Conservation (phyloP, 495 filamentous ascomycete species). For the Aspergillus funiculosus region DNA sequence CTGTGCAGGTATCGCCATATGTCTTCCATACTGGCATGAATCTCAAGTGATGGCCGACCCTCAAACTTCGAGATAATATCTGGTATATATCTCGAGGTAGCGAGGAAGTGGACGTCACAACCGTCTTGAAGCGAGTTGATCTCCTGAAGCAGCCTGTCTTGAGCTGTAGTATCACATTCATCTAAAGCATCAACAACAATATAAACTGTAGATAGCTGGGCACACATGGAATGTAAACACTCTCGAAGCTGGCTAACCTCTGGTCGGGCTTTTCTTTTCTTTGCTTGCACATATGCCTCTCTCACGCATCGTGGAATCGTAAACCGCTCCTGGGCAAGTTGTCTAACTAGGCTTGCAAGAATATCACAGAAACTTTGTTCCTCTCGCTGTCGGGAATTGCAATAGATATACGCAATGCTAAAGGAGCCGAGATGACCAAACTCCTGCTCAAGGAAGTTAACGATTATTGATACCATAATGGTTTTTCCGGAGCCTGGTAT, state of each 20-base stretch:
- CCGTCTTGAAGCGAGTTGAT: slow-evolving; percentile 11
- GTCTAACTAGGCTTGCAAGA: slow-evolving; percentile 9
- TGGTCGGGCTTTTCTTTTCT: slow-evolving; percentile 18
- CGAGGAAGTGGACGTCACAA: slow-evolving; percentile 13
- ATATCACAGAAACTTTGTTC: slow-evolving; percentile 17
- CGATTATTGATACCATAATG: slow-evolving; percentile 31
- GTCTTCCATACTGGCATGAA: slow-evolving; percentile 26
- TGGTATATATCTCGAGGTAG: slow-evolving; percentile 25
- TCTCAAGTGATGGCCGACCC: slow-evolving; percentile 15
- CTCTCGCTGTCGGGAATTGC: slow-evolving; percentile 17
- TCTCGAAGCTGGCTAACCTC: slow-evolving; percentile 27
- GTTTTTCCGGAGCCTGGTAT: slow-evolving; percentile 41
- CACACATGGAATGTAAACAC: slow-evolving; percentile 22
- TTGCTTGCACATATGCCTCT: slow-evolving; percentile 22
- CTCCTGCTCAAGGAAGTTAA: slow-evolving; percentile 22
- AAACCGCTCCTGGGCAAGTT: slow-evolving; percentile 17
- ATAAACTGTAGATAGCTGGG: slow-evolving; percentile 20
- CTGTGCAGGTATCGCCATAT: slow-evolving; percentile 25
- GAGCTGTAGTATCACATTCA: slow-evolving; percentile 19
- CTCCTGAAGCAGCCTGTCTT: slow-evolving; percentile 6
- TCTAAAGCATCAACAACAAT: slow-evolving; percentile 44
- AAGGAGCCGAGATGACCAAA: slow-evolving; percentile 16
- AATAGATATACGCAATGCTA: slow-evolving; percentile 38
- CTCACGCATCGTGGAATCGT: slow-evolving; percentile 20
- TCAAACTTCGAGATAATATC: slow-evolving; percentile 16